phyloP scores from a whole-genome alignment of 805 yeast species.

The Pichia insulana region DNA sequence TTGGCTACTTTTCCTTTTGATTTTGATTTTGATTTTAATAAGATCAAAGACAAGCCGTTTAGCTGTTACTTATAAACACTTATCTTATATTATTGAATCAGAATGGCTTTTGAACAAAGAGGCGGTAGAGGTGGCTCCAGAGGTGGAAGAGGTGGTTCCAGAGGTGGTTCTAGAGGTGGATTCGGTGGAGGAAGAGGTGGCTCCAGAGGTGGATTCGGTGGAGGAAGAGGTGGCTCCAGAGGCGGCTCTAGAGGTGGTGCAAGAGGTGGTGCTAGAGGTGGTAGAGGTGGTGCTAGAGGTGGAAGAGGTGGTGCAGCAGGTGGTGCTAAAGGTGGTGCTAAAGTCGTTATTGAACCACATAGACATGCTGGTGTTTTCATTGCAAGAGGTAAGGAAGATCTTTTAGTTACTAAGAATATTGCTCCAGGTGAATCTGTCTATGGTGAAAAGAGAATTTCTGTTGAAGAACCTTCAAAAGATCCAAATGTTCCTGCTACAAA shows the following conservation, averaged over 20 bases:
- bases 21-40: not conserved
- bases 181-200: slow-evolving; percentile 29
- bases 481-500: slow-evolving; percentile 87
- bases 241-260: slow-evolving; percentile 42
- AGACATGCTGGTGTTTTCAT: slow-evolving; percentile 98
- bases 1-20: not conserved
- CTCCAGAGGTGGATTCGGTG: slow-evolving; percentile 44
- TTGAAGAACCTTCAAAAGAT: slow-evolving; percentile 87
- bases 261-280: slow-evolving; percentile 46
- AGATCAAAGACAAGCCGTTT: not conserved
- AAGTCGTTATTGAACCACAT: slow-evolving; percentile 96
- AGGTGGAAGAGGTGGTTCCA: slow-evolving; percentile 20
- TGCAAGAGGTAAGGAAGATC: slow-evolving; percentile 99
- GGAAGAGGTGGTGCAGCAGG: slow-evolving; percentile 59
- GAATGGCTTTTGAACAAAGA: slow-evolving; percentile 52
- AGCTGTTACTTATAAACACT: not conserved
- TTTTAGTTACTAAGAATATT: slow-evolving; percentile 89
- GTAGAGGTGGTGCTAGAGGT: slow-evolving; percentile 51
- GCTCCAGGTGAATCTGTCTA: slow-evolving; percentile 98
- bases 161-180: slow-evolving; percentile 31
- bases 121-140: slow-evolving; percentile 33
- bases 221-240: slow-evolving; percentile 39
- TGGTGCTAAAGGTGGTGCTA: slow-evolving; percentile 87
- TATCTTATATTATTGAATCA: slow-evolving; percentile 8
- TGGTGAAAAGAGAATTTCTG: slow-evolving; percentile 93